Evolutionary conservation across 2,329 filamentous ascomycete genomes (phyloP).

Genomic region (Aspergillus novofumigatus): DNA sequence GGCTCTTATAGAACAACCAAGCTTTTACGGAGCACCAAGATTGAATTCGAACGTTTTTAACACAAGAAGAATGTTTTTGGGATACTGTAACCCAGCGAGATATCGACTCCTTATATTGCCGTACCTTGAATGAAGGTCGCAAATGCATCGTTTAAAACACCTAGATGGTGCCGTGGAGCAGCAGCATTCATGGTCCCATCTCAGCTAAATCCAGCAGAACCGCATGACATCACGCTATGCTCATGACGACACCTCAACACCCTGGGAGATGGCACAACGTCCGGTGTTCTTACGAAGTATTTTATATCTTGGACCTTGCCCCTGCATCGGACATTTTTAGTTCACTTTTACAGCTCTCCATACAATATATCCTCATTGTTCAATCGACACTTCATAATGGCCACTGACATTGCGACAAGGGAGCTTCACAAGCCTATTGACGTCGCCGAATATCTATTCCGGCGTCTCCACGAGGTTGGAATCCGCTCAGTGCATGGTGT

Average conservation of each 20-base stretch:
- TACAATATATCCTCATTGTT: not conserved
- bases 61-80: not conserved
- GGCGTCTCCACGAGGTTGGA: slow-evolving; percentile 46
- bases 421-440: slow-evolving; percentile 44
- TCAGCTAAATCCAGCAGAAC: not conserved
- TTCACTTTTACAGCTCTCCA: not conserved
- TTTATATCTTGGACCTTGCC: slow-evolving; percentile 1
- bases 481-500: slow-evolving; percentile 49
- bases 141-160: not conserved
- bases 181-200: not conserved
- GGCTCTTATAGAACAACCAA: not conserved
- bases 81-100: not conserved
- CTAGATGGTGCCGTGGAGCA: not conserved
- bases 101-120: not conserved
- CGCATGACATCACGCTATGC: slow-evolving; percentile 22
- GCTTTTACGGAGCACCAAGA: not conserved
- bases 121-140: not conserved
- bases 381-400: slow-evolving; percentile 21
- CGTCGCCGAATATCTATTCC: slow-evolving; percentile 48
- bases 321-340: not conserved
- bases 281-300: not conserved
- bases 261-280: not conserved
- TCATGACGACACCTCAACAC: slow-evolving; percentile 16
- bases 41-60: not conserved
- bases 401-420: slow-evolving; percentile 40